A percentile compares a stretch with the other conserved stretches of the same genome.
Conservation (phyloP, 148 eudicot species). For the Camellia sinensis region DNA sequence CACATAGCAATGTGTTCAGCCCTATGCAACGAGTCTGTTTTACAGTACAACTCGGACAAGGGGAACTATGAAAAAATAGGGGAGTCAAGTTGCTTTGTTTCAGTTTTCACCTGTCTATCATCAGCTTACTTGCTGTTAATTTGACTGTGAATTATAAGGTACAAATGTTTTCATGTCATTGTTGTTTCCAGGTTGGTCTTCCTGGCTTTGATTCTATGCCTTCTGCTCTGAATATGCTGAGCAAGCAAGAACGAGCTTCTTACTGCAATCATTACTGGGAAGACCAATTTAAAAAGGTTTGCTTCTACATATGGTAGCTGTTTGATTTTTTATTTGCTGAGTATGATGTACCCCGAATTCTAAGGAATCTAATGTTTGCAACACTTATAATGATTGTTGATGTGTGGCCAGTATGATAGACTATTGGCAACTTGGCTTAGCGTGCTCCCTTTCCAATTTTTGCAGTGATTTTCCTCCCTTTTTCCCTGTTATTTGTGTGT, state of each 20-base stretch:
- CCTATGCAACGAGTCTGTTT: constrained; percentile 87
- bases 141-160: not conserved
- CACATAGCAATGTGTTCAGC: constrained; percentile 99
- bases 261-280: constrained; percentile 98
- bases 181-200: constrained; percentile 74
- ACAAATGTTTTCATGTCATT: constrained; percentile 11
- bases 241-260: constrained; percentile 94
- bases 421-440: not conserved
- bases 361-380: not conserved
- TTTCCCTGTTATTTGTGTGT: not conserved
- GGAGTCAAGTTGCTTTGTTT: constrained; percentile 48
- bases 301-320: constrained; percentile 7
- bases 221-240: constrained; percentile 89
- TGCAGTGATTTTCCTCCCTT: not conserved
- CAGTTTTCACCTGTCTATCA: not conserved
- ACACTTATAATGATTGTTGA: not conserved
- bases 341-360: not conserved
- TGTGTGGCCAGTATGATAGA: not conserved
- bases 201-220: constrained; percentile 99
- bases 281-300: constrained; percentile 88
- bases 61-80: constrained; percentile 94
- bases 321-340: not conserved
- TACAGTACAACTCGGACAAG: constrained; percentile 95
- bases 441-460: not conserved
- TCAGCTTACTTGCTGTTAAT: not conserved